Base-by-base conservation (phyloP, 1,139 yeast genomes). In the Pichia sp. region DNA sequence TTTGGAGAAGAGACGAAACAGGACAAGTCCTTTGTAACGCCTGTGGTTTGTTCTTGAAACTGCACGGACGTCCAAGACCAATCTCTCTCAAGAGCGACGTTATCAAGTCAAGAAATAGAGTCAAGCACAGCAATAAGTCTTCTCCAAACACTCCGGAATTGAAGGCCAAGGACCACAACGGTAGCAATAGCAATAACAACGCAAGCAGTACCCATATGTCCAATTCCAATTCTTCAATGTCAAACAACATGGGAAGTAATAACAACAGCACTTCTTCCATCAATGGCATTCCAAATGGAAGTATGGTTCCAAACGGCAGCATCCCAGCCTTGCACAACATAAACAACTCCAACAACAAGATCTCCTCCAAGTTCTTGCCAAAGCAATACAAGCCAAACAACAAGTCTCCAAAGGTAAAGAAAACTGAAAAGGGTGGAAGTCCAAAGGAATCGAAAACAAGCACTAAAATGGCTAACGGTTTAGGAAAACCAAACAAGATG, bases 21-120 rank as follows among this genome's bases (percentile, higher is more conserved):
- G 98, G 98, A 15, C 94, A 88, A 57, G 96, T 89, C 15, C 75
- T 91, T 44, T 91, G 98, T 66, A 91, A 91, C 69, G 98, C 98
- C 4, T 91, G 97, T 70, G 98, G 98, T 0, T 73, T 91, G 46
- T 91, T 91, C 61, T 71, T 91, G 53, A 91, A 91, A 67, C 75
- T 91, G 37, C 98, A 91, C 62, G 96, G 96, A 21, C 77, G 96
- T 47, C 88, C 96, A 30, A 76, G 98, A 58, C 97, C 98, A 4
- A 89, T 89, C 48, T 83, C 93, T 30, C 71, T 91, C 58, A 91
- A 91, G 64, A 89, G 96, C 7, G 96, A 90, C 67, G 90, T 93
- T 21, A 91, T 91, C 63, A 88, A 90, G 67, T 83, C 94, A 40
- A 76, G 97, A 61, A 90, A 90, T 65, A 76, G 98, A 60, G 85